Base-by-base conservation (phyloP, 1,284 basidiomycete species). In the Leccinum ponderosum region DNA sequence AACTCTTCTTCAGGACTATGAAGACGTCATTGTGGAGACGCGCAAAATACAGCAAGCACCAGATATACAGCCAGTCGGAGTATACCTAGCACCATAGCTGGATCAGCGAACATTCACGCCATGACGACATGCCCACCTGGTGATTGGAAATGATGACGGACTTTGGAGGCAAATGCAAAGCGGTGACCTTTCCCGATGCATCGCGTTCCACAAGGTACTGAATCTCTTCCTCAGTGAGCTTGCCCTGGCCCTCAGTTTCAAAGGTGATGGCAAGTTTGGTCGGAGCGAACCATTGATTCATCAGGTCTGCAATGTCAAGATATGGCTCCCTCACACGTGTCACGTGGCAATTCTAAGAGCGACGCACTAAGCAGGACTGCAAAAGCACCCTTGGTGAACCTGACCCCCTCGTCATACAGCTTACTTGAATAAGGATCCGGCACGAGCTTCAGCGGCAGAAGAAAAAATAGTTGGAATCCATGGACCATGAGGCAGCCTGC, bases 21-120 rank as follows among this genome's bases (percentile, higher is more conserved):
- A 88, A 90, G 29, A 98, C 82, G 60, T 93, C 85, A 61, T 81
- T 80, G 73, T 91, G 87, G 9, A 85, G 83, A 35, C 86, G 83
- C 65, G 88, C 83, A 70, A 91, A 93, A 70, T 94, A 94, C 2
- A 87, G 84, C 53, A 96, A 75, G 67, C 88, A 89, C 95, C 95
- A 97, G 37, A 91, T 84, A 69, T 95, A 97, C 86, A 91, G 93
- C 91, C 91, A 93, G 77, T 97, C 95, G 4, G 87, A 84, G 73
- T 97, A 96, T 25, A 93, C 83, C 91, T 97, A 68, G 48, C 14
- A 35, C 6, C 53, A 39, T 12, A 58, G 48, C 52, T 47, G 51
- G 62, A 53, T 66, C 11, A 62, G 42, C 22, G 31, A 15, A 53
- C 6, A 17, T 33, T 31, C 22, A 35, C 17, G 20, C 33, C 8